Conservation (phyloP, 305 asterid species). For the Stenogyne calaminthoides region DNA sequence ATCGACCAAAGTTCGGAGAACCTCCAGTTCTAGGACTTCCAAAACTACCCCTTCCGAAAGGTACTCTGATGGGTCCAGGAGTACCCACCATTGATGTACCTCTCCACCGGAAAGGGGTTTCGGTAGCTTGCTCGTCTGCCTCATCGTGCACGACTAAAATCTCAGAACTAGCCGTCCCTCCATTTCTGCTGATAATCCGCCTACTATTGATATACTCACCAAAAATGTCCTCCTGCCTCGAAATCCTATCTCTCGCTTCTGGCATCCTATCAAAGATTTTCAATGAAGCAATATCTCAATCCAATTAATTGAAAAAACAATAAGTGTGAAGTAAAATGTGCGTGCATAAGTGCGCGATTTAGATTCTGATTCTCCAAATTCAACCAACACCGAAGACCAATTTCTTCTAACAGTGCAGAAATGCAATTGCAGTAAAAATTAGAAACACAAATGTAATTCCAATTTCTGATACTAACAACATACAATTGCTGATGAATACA, state of each 20-base stretch:
- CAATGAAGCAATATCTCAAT: not conserved
- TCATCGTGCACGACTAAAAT: slow-evolving; percentile 37
- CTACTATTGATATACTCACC: slow-evolving; percentile 36
- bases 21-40: slow-evolving; percentile 43
- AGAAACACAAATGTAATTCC: not conserved
- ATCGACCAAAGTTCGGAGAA: slow-evolving; percentile 33
- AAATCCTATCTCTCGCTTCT: slow-evolving; percentile 55
- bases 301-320: not conserved
- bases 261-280: slow-evolving; percentile 48
- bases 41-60: slow-evolving; percentile 33
- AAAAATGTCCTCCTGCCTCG: slow-evolving; percentile 39
- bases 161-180: slow-evolving; percentile 22
- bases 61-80: slow-evolving; percentile 27
- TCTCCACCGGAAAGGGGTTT: slow-evolving; percentile 59
- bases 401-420: not conserved
- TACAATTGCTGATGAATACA: not conserved
- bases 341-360: not conserved
- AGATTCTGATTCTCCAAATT: not conserved
- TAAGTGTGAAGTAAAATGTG: not conserved
- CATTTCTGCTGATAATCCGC: slow-evolving; percentile 29
- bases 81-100: slow-evolving; percentile 34
- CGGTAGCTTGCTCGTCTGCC: slow-evolving; percentile 26
- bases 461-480: not conserved
- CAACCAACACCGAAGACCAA: not conserved
- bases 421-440: not conserved